These are phyloP conservation scores for Talaromyces proteolyticus DNA, from an alignment of 495 filamentous ascomycete genomes.

Conservation along the genomic window DNA sequence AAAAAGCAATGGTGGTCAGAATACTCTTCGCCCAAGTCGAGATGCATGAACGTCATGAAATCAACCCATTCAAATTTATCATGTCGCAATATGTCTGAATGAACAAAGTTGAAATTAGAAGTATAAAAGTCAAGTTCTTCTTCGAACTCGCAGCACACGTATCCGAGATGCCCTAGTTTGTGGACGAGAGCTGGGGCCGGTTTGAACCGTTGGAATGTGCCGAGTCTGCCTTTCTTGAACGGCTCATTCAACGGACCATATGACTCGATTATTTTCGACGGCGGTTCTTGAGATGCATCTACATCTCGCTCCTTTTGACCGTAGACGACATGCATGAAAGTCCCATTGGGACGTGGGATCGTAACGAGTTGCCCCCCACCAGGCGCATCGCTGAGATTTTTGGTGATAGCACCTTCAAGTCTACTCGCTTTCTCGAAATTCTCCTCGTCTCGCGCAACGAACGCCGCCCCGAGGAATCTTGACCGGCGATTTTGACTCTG, in stretches of 20 bases:
- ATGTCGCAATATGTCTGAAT: slow-evolving; percentile 15
- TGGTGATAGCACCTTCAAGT: slow-evolving; percentile 12
- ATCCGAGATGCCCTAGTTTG: slow-evolving; percentile 64
- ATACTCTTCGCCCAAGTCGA: slow-evolving; percentile 50
- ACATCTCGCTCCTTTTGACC: slow-evolving; percentile 14
- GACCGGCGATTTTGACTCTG: slow-evolving; percentile 28
- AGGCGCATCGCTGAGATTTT: slow-evolving; percentile 15
- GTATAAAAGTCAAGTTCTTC: slow-evolving; percentile 54
- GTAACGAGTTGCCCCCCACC: slow-evolving; percentile 20
- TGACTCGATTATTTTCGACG: slow-evolving; percentile 7
- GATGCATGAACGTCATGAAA: slow-evolving; percentile 55
- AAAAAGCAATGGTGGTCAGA: slow-evolving; percentile 67
- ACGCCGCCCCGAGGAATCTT: slow-evolving; percentile 46
- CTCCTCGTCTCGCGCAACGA: slow-evolving; percentile 46
- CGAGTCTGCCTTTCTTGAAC: slow-evolving; percentile 12
- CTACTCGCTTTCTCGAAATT: slow-evolving; percentile 32
- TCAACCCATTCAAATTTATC: slow-evolving; percentile 21
- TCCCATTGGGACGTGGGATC: slow-evolving; percentile 18
- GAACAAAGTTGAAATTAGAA: slow-evolving; percentile 57
- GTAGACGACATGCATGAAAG: slow-evolving; percentile 16
- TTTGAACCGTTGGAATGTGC: slow-evolving; percentile 25
- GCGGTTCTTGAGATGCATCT: neutral
- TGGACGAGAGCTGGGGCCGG: slow-evolving; percentile 55
- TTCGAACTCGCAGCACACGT: slow-evolving; percentile 54
- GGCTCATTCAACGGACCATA: slow-evolving; percentile 11